Evolutionary conservation across 2,329 filamentous ascomycete genomes (phyloP).

Genomic region (Claviceps spartinae): DNA sequence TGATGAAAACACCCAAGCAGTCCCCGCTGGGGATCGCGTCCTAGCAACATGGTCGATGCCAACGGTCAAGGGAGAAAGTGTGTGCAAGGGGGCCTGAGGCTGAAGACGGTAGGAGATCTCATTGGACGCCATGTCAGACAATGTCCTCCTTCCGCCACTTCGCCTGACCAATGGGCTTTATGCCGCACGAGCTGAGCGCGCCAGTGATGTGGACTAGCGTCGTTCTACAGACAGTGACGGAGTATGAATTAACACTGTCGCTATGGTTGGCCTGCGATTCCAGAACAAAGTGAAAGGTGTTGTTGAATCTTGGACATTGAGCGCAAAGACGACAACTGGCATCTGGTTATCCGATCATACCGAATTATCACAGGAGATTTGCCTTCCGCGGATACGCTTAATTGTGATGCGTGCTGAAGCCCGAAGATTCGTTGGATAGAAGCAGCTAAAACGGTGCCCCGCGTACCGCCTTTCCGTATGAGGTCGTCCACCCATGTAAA

Average conservation of each 20-base stretch:
- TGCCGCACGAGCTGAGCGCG: neutral
- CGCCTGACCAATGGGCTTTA: slow-evolving; percentile 2
- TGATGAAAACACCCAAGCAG: slow-evolving; percentile 9
- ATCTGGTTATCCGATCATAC: neutral
- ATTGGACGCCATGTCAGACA: slow-evolving; percentile 9
- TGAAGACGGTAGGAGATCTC: neutral
- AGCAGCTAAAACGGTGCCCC: too few relatives aligned
- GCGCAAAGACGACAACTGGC: neutral
- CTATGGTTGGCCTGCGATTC: neutral
- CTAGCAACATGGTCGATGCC: slow-evolving; percentile 8
- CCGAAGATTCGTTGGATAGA: too few relatives aligned
- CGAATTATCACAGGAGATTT: too few relatives aligned
- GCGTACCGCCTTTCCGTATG: too few relatives aligned
- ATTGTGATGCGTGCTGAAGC: too few relatives aligned
- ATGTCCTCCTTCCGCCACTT: neutral
- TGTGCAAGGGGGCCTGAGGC: slow-evolving; percentile 10
- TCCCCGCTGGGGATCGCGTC: slow-evolving; percentile 4
- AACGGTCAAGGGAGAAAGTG: neutral
- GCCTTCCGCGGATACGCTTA: too few relatives aligned
- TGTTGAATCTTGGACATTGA: neutral
- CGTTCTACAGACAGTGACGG: too few relatives aligned
- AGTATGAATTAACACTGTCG: too few relatives aligned
- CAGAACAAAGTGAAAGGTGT: neutral
- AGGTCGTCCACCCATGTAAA: too few relatives aligned
- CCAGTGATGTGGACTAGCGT: neutral